Percentiles rank a stretch among this genome's conserved stretches.
phyloP scores from a whole-genome alignment of 2,329 filamentous ascomycete species.

The Verticillium tricorpus region DNA sequence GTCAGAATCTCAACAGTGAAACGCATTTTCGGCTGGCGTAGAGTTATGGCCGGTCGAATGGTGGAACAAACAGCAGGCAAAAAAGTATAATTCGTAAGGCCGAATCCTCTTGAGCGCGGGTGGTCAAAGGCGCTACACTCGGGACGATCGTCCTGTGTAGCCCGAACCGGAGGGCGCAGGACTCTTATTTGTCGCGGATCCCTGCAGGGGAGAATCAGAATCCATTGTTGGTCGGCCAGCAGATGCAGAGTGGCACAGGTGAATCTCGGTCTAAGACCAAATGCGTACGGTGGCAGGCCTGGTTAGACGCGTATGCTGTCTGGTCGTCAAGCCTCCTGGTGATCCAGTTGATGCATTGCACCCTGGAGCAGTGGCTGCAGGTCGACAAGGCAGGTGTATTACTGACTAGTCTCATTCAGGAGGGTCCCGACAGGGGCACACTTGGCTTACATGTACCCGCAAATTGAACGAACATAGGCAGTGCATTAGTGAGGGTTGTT shows the following conservation, averaged over 20 bases:
- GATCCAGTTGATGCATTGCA: background rate
- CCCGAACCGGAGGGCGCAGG: too few relatives aligned
- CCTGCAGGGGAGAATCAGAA: too few relatives aligned
- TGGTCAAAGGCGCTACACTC: background rate
- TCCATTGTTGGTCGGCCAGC: too few relatives aligned
- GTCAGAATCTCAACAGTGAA: constrained; percentile 17
- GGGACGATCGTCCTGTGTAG: too few relatives aligned
- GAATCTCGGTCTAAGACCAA: too few relatives aligned
- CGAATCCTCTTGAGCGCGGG: background rate
- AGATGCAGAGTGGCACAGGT: too few relatives aligned
- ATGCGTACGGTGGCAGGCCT: too few relatives aligned
- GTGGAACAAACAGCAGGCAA: background rate
- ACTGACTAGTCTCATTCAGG: background rate
- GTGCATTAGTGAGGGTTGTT: too few relatives aligned
- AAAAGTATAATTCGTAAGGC: background rate
- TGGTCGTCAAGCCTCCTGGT: too few relatives aligned
- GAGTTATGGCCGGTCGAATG: too few relatives aligned
- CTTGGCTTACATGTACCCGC: background rate
- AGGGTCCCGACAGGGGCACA: background rate
- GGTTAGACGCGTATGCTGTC: too few relatives aligned
- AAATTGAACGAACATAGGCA: background rate
- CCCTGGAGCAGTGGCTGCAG: background rate
- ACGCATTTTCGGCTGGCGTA: background rate
- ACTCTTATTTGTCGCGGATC: too few relatives aligned
- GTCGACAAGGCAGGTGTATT: background rate